Conservation (phyloP, 345 rosid species). For the Erucastrum elatum region DNA sequence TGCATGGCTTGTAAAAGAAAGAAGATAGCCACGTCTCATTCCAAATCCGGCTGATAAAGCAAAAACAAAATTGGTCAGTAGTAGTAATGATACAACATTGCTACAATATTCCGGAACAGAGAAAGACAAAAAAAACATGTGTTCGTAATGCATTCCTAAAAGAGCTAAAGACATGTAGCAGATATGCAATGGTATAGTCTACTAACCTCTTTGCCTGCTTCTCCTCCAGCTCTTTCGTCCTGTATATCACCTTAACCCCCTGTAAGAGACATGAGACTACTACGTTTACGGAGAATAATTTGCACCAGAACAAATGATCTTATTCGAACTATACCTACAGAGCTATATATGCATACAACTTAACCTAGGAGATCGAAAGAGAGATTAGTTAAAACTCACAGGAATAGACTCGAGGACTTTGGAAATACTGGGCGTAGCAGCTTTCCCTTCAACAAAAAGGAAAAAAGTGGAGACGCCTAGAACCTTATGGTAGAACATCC, state of each 20-base stretch:
- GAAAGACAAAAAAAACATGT: neutral
- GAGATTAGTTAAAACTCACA: constrained; percentile 45
- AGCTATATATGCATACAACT: neutral
- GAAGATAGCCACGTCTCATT: constrained; percentile 94
- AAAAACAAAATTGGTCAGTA: constrained; percentile 1
- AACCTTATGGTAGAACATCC: constrained; percentile 97
- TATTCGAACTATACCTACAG: too few species aligned
- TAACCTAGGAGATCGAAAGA: neutral
- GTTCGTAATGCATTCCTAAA: neutral
- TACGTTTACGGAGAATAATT: too few species aligned
- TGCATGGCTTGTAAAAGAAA: constrained; percentile 97
- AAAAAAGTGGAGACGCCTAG: constrained; percentile 87
- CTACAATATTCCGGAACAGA: neutral
- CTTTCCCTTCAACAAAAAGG: constrained; percentile 93
- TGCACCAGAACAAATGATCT: too few species aligned
- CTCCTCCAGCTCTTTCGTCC: constrained; percentile 88
- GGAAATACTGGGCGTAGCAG: constrained; percentile 77
- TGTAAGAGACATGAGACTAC: constrained; percentile 28
- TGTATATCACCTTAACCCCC: constrained; percentile 86
- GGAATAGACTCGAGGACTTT: constrained; percentile 81
- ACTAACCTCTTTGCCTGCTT: constrained; percentile 85
- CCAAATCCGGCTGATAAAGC: constrained; percentile 79
- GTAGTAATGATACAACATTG: constrained; percentile 14
- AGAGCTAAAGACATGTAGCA: neutral
- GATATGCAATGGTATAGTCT: neutral